Evolutionary conservation across 768 basidiomycete genomes (phyloP).

Genomic region (Auriscalpium vulgare): DNA sequence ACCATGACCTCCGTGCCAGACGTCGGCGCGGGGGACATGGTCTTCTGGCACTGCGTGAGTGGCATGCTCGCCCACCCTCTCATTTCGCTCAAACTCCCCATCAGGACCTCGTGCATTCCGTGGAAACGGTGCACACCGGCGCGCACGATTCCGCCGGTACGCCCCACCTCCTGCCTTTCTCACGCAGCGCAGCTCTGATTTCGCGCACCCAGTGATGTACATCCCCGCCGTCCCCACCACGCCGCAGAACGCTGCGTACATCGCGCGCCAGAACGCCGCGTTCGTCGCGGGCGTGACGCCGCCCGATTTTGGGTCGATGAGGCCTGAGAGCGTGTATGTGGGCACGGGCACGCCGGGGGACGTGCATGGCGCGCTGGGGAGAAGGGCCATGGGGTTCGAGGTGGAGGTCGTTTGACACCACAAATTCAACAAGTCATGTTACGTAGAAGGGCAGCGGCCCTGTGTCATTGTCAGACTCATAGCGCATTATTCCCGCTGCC

Average conservation of each 20-base stretch:
- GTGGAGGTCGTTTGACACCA: not conserved
- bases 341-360: not conserved
- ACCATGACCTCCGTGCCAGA: constrained; percentile 26
- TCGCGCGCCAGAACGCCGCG: constrained; percentile 23
- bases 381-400: not conserved
- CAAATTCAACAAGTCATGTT: too few species aligned
- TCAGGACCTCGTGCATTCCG: constrained; percentile 17
- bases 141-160: not conserved
- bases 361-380: not conserved
- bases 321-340: not conserved
- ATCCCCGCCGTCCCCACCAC: constrained; percentile 23
- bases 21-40: constrained; percentile 31
- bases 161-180: not conserved
- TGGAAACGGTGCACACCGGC: constrained; percentile 16
- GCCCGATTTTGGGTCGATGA: constrained; percentile 25
- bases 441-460: too few species aligned
- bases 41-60: constrained; percentile 25
- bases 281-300: constrained; percentile 24
- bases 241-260: constrained; percentile 19
- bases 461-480: too few species aligned
- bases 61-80: not conserved
- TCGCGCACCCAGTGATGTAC: not conserved
- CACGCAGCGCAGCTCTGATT: too few species aligned
- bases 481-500: too few species aligned
- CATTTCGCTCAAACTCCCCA: not conserved